phyloP scores from a whole-genome alignment of 2,329 filamentous ascomycete genomes.

The Knoxdaviesia proteae region DNA sequence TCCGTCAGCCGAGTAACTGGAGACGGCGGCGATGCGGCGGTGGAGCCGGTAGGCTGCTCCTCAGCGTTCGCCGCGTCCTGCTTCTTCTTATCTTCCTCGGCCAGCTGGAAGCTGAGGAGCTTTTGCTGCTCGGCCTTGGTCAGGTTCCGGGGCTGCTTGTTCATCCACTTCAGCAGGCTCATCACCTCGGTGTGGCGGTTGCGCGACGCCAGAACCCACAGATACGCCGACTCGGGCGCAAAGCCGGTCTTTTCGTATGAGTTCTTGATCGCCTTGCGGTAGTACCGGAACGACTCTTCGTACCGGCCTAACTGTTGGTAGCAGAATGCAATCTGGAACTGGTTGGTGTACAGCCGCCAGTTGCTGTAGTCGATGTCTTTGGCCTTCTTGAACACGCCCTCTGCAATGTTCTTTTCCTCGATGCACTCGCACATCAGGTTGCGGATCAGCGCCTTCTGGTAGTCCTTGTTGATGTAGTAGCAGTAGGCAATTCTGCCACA shows the following conservation, averaged over 20 bases:
- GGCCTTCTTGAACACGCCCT: slow-evolving; percentile 8
- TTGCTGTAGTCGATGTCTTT: slow-evolving; percentile 10
- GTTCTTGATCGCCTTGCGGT: slow-evolving; percentile 14
- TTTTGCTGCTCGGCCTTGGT: slow-evolving; percentile 7
- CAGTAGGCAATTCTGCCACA: slow-evolving; percentile 20
- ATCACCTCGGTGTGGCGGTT: slow-evolving; percentile 16
- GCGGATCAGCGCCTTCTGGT: slow-evolving; percentile 14
- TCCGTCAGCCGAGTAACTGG: slow-evolving; percentile 10
- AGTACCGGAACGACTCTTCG: slow-evolving; percentile 15
- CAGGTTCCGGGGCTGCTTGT: slow-evolving; percentile 6
- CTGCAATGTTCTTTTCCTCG: slow-evolving; percentile 12
- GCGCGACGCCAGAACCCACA: slow-evolving; percentile 16
- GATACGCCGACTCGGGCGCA: slow-evolving; percentile 16
- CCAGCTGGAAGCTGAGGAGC: not conserved
- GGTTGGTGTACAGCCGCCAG: slow-evolving; percentile 20
- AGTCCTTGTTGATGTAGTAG: slow-evolving; percentile 15
- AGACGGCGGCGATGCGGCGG: not conserved
- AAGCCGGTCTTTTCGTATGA: slow-evolving; percentile 12
- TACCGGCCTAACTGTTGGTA: slow-evolving; percentile 13
- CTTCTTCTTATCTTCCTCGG: too few relatives aligned
- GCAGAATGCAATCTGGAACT: slow-evolving; percentile 16
- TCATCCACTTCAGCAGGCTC: slow-evolving; percentile 13
- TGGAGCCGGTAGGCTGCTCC: too few relatives aligned
- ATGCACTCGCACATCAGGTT: slow-evolving; percentile 14
- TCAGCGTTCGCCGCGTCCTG: too few relatives aligned